phyloP scores from a whole-genome alignment of 192 early-diverging fungal species.

The Hyaloraphidium curvatum region DNA sequence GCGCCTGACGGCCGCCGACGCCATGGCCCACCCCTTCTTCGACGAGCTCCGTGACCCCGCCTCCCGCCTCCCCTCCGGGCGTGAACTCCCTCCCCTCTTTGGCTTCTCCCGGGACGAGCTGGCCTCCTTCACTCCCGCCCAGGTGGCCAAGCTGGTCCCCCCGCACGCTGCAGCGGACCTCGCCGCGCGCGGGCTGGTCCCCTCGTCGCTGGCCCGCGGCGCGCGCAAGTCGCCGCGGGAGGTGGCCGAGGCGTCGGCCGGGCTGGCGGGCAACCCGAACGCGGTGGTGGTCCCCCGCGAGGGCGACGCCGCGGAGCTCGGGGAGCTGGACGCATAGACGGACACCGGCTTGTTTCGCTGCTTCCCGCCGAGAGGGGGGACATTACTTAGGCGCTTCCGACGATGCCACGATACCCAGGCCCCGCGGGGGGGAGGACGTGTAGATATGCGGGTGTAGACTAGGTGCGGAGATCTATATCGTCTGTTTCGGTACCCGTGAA shows the following conservation, averaged over 20 bases:
- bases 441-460: no score
- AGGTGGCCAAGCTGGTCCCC: constrained; percentile 63
- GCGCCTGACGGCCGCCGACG: constrained; percentile 71
- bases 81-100: constrained; percentile 73
- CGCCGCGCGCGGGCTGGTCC: constrained; percentile 43
- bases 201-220: not conserved
- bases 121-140: constrained; percentile 66
- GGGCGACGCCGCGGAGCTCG: no score
- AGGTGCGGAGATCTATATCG: no score
- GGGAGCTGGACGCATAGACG: no score
- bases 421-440: no score
- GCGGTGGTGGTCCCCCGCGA: constrained; percentile 1
- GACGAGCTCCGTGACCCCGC: constrained; percentile 81
- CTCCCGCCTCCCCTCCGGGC: constrained; percentile 62
- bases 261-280: constrained; percentile 3
- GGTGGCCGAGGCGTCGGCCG: not conserved
- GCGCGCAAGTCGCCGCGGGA: not conserved
- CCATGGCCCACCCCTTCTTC: constrained; percentile 89
- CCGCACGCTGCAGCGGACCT: constrained; percentile 47
- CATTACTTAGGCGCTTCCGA: no score
- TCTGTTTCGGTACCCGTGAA: no score
- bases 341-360: no score
- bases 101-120: constrained; percentile 73
- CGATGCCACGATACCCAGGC: no score
- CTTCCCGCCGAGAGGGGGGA: no score